phyloP scores from a whole-genome alignment of 208 protist genomes.

The Trypanosoma vivax region DNA sequence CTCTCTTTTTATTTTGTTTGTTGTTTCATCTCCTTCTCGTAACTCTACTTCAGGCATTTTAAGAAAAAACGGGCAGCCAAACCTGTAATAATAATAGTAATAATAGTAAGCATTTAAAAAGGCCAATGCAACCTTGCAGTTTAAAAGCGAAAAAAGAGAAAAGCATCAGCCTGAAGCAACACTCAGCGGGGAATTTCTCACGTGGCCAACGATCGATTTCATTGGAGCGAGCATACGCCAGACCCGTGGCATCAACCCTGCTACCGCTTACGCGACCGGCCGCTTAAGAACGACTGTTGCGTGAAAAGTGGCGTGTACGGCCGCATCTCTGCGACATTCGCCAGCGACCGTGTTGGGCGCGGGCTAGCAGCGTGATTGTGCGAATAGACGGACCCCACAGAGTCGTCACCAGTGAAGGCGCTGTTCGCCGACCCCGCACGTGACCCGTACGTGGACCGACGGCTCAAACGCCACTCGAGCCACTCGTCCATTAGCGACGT shows the following conservation, averaged over 20 bases:
- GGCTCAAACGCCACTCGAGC: constrained; percentile 44
- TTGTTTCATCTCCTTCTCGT: constrained; percentile 2
- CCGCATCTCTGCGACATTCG: constrained; percentile 17
- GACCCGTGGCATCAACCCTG: too few relatives aligned
- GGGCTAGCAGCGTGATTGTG: constrained; percentile 42
- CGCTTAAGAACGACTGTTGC: neutral
- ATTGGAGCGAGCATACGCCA: too few relatives aligned
- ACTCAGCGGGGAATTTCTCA: too few relatives aligned
- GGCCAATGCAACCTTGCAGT: too few relatives aligned
- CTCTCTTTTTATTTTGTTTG: neutral
- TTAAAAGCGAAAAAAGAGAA: neutral
- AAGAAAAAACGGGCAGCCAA: neutral
- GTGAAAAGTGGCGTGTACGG: constrained; percentile 20
- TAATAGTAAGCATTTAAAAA: too few relatives aligned
- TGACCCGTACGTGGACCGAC: constrained; percentile 10
- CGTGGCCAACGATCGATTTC: too few relatives aligned
- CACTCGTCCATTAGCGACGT: constrained; percentile 69
- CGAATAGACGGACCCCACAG: constrained; percentile 49
- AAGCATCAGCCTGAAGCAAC: neutral
- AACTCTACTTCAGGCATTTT: neutral
- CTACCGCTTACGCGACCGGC: constrained; percentile 6
- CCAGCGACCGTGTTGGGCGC: constrained; percentile 63
- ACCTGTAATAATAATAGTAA: neutral
- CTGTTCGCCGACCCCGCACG: constrained; percentile 20
- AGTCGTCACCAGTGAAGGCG: constrained; percentile 45